Evolutionary conservation across 768 basidiomycete genomes (phyloP), one percentile per base, ranked within the genome.

Genomic region (Serendipita sp.): DNA sequence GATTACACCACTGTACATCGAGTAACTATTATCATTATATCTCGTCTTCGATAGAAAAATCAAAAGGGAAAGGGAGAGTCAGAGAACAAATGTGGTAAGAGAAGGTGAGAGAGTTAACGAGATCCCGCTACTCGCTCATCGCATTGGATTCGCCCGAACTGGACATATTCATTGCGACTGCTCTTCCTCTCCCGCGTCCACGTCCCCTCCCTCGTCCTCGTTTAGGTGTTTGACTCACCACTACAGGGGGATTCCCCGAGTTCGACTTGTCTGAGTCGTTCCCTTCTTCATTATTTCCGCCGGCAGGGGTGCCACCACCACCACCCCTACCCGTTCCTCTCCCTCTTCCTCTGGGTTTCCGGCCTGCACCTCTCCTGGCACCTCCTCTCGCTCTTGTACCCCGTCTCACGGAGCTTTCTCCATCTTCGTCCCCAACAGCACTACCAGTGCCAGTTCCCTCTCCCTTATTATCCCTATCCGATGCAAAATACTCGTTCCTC

Each of bases 401-500:
- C 5, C 58, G n/a, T n/a, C n/a, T n/a, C n/a, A n/a, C n/a, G n/a
- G n/a, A n/a, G n/a, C n/a, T n/a, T n/a, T n/a, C n/a, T n/a, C n/a
- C n/a, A n/a, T n/a, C n/a, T n/a, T n/a, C n/a, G n/a, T n/a, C n/a
- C n/a, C n/a, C n/a, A 41, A 64, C 45, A 65, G 46, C 28, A 51
- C 64, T 41, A 34, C 18, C 28, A 10, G 0, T 30, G n/a, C n/a
- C n/a, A n/a, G n/a, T n/a, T n/a, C n/a, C n/a, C 70, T 69, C 44
- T 79, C 76, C 51, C 71, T 89, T 88, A 18, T 81, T 78, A 69
- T 90, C 88, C 51, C 81, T 77, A 30, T 88, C 86, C 3, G 81
- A 84, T 51, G 89, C 88, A 70, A 79, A 92, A 67, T 78, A 88
- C 68, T 90, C 89, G 68, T 86, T 88, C 67, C 80, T 74, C 2